Conservation (phyloP, 139 green algal genomes). For the Auxenochlorella pyrenoidosa region DNA sequence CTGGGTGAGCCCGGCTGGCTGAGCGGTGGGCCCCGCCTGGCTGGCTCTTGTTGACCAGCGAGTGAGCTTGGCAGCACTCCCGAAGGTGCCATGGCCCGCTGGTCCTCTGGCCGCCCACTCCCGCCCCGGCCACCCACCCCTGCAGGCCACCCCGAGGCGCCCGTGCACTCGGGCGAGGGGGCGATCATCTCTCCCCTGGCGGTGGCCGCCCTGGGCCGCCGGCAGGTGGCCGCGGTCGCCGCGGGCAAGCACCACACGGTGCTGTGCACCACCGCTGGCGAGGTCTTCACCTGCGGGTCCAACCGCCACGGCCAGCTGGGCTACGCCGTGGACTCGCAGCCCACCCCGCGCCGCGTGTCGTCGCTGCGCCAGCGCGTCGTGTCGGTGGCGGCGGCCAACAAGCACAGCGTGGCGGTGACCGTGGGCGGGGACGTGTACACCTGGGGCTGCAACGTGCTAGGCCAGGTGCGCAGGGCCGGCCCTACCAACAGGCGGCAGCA, state of each 20-base stretch:
- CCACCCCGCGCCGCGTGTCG: constrained; percentile 69
- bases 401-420: constrained; percentile 84
- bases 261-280: constrained; percentile 73
- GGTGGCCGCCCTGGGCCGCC: constrained; percentile 53
- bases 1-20: constrained; percentile 60
- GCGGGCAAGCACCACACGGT: constrained; percentile 93
- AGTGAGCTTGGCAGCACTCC: no score
- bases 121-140: no score
- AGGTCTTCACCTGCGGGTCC: constrained; percentile 84
- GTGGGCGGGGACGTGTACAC: constrained; percentile 77
- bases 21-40: no score
- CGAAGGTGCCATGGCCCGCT: no score
- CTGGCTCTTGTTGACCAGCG: no score
- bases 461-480: constrained; percentile 12
- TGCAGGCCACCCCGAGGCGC: constrained; percentile 80
- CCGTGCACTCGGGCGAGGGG: constrained; percentile 82
- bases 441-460: constrained; percentile 83
- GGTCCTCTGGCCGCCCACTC: no score
- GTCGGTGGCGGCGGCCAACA: constrained; percentile 83
- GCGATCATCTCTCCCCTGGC: constrained; percentile 69
- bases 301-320: constrained; percentile 83
- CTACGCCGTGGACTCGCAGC: constrained; percentile 75
- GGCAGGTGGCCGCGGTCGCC: constrained; percentile 54
- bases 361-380: constrained; percentile 61
- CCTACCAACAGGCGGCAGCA: no score